Evolutionary conservation across 768 basidiomycete genomes (phyloP), one percentile per base, ranked within the genome.

Genomic region (Lactifluus subvellereus): DNA sequence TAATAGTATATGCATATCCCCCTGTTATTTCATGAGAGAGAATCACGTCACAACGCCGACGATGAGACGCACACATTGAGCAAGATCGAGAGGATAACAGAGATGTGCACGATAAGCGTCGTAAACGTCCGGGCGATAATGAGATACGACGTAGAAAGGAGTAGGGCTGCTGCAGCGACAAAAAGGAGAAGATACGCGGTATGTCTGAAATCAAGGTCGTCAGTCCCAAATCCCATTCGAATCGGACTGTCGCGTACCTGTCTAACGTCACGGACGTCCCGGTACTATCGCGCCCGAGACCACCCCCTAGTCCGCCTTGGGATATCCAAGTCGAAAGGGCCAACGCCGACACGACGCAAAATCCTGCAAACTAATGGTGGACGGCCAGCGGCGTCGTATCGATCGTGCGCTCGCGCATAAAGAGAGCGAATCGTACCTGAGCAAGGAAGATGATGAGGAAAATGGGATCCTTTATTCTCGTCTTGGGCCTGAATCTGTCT

Each of bases 171-270:
- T 7, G 80, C 90, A 2, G 86, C 84, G 48, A 90, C 83, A 48
- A 93, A 76, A 33, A 92, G 79, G 9, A 92, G 76, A n/a, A 93
- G 82, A 69, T 86, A 89, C 3, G 85, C 84, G 0, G 90, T 86
- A 68, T 85, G 85, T 72, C 88, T 88, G 54, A 11, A 62, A 22
- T 60, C n/a, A 30, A 27, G 14, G 40, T 57, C 50, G 8, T 45
- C 27, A 20, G 13, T 9, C 1, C 18, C 27, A 27, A 7, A 33
- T 32, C 11, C 3, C 30, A 20, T 40, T 30, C 4, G 49, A 30
- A 22, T 43, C n/a, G 10, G 50, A 22, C 33, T 9, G 6, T 32
- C 32, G 75, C 81, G 55, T 62, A 85, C 87, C 79, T 77, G 74
- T 93, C 85, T 57, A 92, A 75, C 1, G 88, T 88, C 4, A 89